phyloP scores from a whole-genome alignment of 2,329 filamentous ascomycete genomes.

The Canariomyces notabilis region DNA sequence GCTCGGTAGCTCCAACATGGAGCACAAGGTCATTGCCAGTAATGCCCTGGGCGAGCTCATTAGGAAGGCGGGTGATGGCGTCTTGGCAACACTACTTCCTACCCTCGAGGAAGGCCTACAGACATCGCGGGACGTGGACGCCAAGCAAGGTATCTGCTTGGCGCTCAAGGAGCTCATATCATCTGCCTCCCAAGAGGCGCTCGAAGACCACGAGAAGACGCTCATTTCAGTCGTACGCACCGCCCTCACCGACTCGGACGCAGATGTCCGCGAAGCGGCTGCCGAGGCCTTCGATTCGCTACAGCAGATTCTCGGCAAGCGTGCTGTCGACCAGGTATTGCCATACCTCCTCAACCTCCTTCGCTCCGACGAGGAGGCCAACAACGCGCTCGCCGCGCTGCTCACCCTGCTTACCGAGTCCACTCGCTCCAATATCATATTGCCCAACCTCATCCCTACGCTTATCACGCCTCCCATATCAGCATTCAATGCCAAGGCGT shows the following conservation, averaged over 20 bases:
- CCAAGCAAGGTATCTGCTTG: conserved; percentile 95
- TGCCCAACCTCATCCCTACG: conserved; percentile 93
- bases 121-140: conserved; percentile 82
- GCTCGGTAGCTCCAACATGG: conserved; percentile 92
- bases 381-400: conserved; percentile 87
- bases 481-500: conserved; percentile 87
- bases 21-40: conserved; percentile 97
- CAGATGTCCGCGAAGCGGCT: conserved; percentile 87
- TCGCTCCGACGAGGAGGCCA: conserved; percentile 76
- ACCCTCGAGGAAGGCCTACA: conserved; percentile 89
- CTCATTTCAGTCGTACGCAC: conserved; percentile 91
- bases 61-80: conserved; percentile 90
- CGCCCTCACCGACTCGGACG: conserved; percentile 83
- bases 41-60: conserved; percentile 96
- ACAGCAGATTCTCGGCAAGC: conserved; percentile 90
- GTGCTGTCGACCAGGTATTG: conserved; percentile 88
- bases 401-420: conserved; percentile 91
- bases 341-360: conserved; percentile 89
- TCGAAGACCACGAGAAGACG: conserved; percentile 92
- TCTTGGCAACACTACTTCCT: conserved; percentile 80
- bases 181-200: conserved; percentile 78
- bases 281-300: conserved; percentile 95
- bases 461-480: conserved; percentile 86
- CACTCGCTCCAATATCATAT: conserved; percentile 89
- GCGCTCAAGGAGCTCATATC: conserved; percentile 89